phyloP scores from a whole-genome alignment of 1,139 yeast species.

The Kodamaea fungicola region DNA sequence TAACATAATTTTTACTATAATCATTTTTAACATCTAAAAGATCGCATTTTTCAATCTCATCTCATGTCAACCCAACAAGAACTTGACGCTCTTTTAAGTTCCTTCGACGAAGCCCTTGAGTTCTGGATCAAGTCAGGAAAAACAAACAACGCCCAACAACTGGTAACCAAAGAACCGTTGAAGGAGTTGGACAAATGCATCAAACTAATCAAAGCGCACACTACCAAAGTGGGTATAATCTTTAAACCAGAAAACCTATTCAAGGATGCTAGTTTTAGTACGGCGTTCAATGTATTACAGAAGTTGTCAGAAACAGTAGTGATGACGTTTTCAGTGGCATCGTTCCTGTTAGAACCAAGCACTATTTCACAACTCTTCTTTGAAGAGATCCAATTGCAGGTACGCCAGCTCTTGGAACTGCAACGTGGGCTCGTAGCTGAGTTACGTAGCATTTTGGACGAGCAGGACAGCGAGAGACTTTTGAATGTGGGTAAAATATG shows the following conservation, averaged over 20 bases:
- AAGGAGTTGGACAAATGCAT: slow-evolving; percentile 58
- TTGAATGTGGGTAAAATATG: slow-evolving; percentile 63
- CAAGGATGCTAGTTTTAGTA: slow-evolving; percentile 22
- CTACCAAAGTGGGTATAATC: slow-evolving; percentile 75
- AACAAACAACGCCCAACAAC: slow-evolving; percentile 1
- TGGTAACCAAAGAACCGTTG: slow-evolving; percentile 38
- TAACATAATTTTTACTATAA: too few species aligned
- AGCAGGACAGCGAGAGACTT: slow-evolving; percentile 32
- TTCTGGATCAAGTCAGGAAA: slow-evolving; percentile 25
- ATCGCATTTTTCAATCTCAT: background rate
- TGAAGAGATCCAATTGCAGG: slow-evolving; percentile 31
- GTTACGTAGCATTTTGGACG: slow-evolving; percentile 23
- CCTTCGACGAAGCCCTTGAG: slow-evolving; percentile 34
- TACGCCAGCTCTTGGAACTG: slow-evolving; percentile 27
- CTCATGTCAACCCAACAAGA: slow-evolving; percentile 17
- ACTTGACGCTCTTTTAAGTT: slow-evolving; percentile 23
- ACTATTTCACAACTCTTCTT: slow-evolving; percentile 40
- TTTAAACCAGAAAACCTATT: slow-evolving; percentile 56
- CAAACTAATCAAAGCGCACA: slow-evolving; percentile 66
- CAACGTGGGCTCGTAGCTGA: slow-evolving; percentile 24
- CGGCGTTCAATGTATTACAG: slow-evolving; percentile 53
- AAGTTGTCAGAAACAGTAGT: slow-evolving; percentile 45
- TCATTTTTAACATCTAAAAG: too few species aligned
- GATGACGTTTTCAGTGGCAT: slow-evolving; percentile 44
- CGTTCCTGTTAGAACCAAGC: slow-evolving; percentile 28